phyloP scores from a whole-genome alignment of 2,329 filamentous ascomycete species.

The Fusarium sp. region DNA sequence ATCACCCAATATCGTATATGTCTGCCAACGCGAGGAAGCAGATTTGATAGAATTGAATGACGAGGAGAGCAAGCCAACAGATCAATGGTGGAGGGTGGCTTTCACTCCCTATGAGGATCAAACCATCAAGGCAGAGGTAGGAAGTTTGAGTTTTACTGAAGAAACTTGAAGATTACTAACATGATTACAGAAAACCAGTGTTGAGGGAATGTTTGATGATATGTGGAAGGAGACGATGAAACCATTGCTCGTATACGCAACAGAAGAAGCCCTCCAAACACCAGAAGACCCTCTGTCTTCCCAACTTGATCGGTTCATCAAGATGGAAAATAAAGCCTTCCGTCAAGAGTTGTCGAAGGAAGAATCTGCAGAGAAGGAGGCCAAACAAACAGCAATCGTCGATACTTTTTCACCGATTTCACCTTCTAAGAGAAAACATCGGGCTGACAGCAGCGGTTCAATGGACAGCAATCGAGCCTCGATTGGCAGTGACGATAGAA shows the following conservation, averaged over 20 bases:
- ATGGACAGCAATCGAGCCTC: slow-evolving; percentile 63
- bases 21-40: slow-evolving; percentile 61
- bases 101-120: slow-evolving; percentile 56
- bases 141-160: slow-evolving; percentile 11
- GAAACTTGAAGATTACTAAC: slow-evolving; percentile 28
- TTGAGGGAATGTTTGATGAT: slow-evolving; percentile 60
- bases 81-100: slow-evolving; percentile 70
- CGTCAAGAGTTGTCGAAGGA: slow-evolving; percentile 63
- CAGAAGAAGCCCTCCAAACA: slow-evolving; percentile 54
- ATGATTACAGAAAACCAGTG: slow-evolving; percentile 59
- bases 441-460: slow-evolving; percentile 61
- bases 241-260: slow-evolving; percentile 67
- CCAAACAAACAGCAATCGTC: slow-evolving; percentile 41
- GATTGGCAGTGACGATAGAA: slow-evolving; percentile 57
- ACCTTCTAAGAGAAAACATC: slow-evolving; percentile 61
- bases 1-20: slow-evolving; percentile 61
- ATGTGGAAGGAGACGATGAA: slow-evolving; percentile 63
- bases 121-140: slow-evolving; percentile 65
- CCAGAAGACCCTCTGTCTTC: slow-evolving; percentile 55
- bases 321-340: slow-evolving; percentile 66
- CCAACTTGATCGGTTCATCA: slow-evolving; percentile 61
- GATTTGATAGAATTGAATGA: slow-evolving; percentile 60
- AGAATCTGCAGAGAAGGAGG: slow-evolving; percentile 42
- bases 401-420: slow-evolving; percentile 55
- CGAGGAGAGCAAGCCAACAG: slow-evolving; percentile 47